Base-by-base conservation (phyloP, 2,329 filamentous ascomycete species). In the Ophiostoma montium region DNA sequence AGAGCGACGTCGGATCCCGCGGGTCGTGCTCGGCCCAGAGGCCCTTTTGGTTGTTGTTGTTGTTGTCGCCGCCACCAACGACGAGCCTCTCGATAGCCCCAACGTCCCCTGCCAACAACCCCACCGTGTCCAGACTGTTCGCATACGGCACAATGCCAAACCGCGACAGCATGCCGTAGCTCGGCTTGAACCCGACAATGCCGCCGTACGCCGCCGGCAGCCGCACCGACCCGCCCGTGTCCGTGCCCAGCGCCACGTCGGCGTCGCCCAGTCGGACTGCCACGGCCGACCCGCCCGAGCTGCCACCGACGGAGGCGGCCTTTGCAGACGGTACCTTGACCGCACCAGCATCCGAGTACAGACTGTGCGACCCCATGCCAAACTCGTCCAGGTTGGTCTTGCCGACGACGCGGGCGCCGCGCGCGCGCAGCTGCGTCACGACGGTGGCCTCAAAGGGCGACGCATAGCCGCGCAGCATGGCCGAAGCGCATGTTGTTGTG, bases 231-330 rank as follows among this genome's bases (percentile, higher is more conserved):
- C 89, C 89, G 55, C 89, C 89, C 0, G 89, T 98, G 62, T 98
- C 92, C 18, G 92, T 96, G 16, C 92, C 92, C 27, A 98, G 67
- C 8, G 88, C 88, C 35, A 79, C 50, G 23, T 76, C 68, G 1
- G 70, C 72, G 4, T 71, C 67, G 19, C 74, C 74, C 1, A 74
- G 70, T 18, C 76, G 78, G 35, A 96, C 86, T 13, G 87, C 86
- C 10, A 94, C 77, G 3, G 92, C 92, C 62, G 89, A 95, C 16
- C 92, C 92, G 38, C 92, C 92, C 3, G 90, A 96, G 62, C 89
- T 95, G 30, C 89, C 89, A 35, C 89, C 89, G 0, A 84, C 82
- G 1, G 87, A 92, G n/a, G n/a, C 23, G 78, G 62, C 51, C 67
- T 19, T 15, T 15, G 35, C n/a, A n/a, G n/a, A 21, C 21, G 39